Conservation (phyloP, 306 rosid genomes). For the Citrullus amarus region DNA sequence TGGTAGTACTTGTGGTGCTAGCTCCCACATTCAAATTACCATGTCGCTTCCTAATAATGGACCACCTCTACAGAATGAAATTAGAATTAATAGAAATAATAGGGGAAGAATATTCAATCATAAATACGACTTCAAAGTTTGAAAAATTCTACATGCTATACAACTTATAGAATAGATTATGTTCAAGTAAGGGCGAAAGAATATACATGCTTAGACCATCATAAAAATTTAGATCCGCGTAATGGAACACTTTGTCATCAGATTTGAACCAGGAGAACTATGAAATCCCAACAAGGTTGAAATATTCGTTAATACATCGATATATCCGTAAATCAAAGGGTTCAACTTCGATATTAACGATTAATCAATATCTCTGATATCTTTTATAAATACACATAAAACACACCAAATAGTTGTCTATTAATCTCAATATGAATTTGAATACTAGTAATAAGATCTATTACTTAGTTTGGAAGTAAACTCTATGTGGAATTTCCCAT, state of each 20-base stretch:
- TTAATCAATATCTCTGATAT: no score
- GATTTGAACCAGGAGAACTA: slow-evolving; percentile 57
- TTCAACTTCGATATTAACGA: no score
- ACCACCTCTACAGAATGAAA: slow-evolving; percentile 60
- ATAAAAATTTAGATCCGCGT: background rate
- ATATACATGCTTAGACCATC: background rate
- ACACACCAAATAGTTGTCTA: no score
- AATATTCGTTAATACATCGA: no score
- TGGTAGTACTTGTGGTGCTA: slow-evolving; percentile 28
- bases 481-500: no score
- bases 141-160: background rate
- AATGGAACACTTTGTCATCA: slow-evolving; percentile 15
- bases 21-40: slow-evolving; percentile 28
- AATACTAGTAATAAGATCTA: no score
- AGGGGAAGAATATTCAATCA: background rate
- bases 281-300: background rate
- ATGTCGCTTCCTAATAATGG: slow-evolving; percentile 45
- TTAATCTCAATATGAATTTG: no score
- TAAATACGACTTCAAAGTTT: background rate
- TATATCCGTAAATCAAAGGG: no score
- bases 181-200: background rate
- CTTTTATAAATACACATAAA: no score
- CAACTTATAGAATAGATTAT: no score
- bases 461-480: no score
- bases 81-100: background rate